Conservation (phyloP, 352 stramenopile species). For the Phytophthora tentaculata region DNA sequence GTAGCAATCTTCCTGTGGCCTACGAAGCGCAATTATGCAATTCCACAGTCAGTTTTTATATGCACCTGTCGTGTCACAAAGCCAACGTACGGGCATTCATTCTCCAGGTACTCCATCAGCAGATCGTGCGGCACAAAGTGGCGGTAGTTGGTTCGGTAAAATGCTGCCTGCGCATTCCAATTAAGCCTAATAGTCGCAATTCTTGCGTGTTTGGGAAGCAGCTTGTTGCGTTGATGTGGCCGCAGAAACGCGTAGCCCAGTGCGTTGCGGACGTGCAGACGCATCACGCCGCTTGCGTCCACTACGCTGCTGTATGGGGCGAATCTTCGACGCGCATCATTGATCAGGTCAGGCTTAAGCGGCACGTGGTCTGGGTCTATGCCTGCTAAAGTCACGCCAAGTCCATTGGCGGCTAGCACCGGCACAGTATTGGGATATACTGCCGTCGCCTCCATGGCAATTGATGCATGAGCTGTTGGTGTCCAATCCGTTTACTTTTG, state of each 20-base stretch:
- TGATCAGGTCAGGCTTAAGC: slow-evolving; percentile 52
- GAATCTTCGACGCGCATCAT: slow-evolving; percentile 53
- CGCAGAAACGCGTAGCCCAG: slow-evolving; percentile 61
- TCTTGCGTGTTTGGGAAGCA: slow-evolving; percentile 7
- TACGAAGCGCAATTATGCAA: slow-evolving; percentile 11
- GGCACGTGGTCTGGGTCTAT: slow-evolving; percentile 56
- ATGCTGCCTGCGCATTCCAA: slow-evolving; percentile 19
- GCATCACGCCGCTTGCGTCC: slow-evolving; percentile 55
- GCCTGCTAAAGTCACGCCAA: slow-evolving; percentile 55
- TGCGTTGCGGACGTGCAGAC: slow-evolving; percentile 61
- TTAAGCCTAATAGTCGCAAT: slow-evolving; percentile 1
- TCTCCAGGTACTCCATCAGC: slow-evolving; percentile 38
- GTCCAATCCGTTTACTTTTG: slow-evolving; percentile 17
- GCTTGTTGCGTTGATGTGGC: slow-evolving; percentile 46
- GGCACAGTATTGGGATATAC: slow-evolving; percentile 65
- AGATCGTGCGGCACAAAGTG: slow-evolving; percentile 62
- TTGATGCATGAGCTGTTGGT: slow-evolving; percentile 9
- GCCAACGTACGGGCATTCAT: slow-evolving; percentile 44
- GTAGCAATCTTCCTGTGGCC: slow-evolving; percentile 26
- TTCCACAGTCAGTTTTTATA: not conserved
- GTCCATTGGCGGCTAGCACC: slow-evolving; percentile 51
- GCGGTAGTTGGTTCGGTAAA: slow-evolving; percentile 47
- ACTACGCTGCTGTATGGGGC: slow-evolving; percentile 40
- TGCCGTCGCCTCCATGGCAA: slow-evolving; percentile 61
- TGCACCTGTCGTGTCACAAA: not conserved